These are phyloP conservation scores for Coniochaeta pulveracea DNA, from an alignment of 2,329 filamentous ascomycete species.

Conservation along the genomic window DNA sequence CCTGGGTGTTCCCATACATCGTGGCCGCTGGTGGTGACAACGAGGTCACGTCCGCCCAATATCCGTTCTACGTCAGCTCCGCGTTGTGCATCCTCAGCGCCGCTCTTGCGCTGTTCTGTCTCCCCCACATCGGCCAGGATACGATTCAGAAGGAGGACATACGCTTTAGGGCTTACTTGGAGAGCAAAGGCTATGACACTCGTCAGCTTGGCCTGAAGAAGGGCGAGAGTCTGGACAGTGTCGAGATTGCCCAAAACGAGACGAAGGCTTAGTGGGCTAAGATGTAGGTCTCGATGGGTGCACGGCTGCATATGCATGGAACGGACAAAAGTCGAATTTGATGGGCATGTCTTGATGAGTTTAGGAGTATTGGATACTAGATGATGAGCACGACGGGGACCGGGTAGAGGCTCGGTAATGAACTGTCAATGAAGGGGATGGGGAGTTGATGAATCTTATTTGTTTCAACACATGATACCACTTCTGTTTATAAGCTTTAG, in stretches of 20 bases:
- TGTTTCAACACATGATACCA: too few relatives aligned
- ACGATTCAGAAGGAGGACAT: slow-evolving; percentile 72
- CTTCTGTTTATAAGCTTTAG: too few relatives aligned
- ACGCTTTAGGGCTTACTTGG: slow-evolving; percentile 63
- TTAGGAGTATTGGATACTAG: too few relatives aligned
- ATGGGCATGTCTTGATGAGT: too few relatives aligned
- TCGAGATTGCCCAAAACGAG: slow-evolving; percentile 5
- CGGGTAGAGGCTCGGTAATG: too few relatives aligned
- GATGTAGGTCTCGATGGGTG: too few relatives aligned
- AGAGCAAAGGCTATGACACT: slow-evolving; percentile 66
- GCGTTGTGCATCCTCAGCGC: slow-evolving; percentile 68
- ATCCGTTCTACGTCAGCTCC: slow-evolving; percentile 82
- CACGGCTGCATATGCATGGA: too few relatives aligned
- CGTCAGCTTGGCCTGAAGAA: slow-evolving; percentile 34
- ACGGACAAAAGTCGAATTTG: too few relatives aligned
- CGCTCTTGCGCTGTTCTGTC: slow-evolving; percentile 47
- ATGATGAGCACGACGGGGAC: too few relatives aligned
- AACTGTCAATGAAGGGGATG: too few relatives aligned
- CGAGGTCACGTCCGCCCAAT: slow-evolving; percentile 54
- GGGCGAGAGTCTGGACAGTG: slow-evolving; percentile 18
- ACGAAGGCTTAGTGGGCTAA: slow-evolving; percentile 5
- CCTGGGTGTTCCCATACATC: slow-evolving; percentile 70
- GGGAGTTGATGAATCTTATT: too few relatives aligned
- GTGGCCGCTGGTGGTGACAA: slow-evolving; percentile 45
- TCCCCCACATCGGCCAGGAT: slow-evolving; percentile 75